Conservation (phyloP, 2,329 filamentous ascomycete species). For the Penicillium concentricum region DNA sequence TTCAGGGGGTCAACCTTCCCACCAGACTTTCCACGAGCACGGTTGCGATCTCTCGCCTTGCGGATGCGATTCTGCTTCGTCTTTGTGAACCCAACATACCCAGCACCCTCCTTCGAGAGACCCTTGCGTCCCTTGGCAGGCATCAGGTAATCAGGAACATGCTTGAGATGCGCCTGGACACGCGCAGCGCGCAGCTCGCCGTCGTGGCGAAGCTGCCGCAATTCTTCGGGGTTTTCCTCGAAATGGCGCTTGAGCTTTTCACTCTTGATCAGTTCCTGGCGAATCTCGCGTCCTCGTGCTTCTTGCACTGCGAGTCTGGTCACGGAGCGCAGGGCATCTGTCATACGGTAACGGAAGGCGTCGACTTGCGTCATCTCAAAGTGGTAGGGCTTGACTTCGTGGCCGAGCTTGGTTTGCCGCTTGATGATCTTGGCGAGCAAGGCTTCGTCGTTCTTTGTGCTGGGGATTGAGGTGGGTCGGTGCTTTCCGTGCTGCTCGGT, state of each 20-base stretch:
- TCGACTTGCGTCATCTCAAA: constrained; percentile 95
- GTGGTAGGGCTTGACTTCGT: constrained; percentile 83
- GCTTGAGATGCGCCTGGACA: constrained; percentile 84
- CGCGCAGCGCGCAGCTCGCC: constrained; percentile 79
- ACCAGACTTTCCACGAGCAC: constrained; percentile 42
- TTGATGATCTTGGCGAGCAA: constrained; percentile 76
- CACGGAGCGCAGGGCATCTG: constrained; percentile 84
- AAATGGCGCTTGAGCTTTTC: constrained; percentile 95
- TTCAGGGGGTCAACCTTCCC: constrained; percentile 81
- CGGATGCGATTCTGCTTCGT: constrained; percentile 51
- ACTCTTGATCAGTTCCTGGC: constrained; percentile 85
- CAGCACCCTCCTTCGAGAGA: constrained; percentile 64
- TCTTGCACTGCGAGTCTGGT: constrained; percentile 88
- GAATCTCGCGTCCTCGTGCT: constrained; percentile 81
- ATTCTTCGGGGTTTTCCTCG: constrained; percentile 90
- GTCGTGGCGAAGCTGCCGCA: constrained; percentile 86
- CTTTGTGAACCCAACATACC: constrained; percentile 69
- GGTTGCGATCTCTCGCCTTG: constrained; percentile 49
- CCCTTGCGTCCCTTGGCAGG: constrained; percentile 73
- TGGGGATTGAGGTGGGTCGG: constrained; percentile 74
- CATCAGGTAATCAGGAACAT: constrained; percentile 90
- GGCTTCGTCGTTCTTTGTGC: constrained; percentile 79
- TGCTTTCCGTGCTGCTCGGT: constrained; percentile 81
- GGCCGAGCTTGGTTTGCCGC: constrained; percentile 73
- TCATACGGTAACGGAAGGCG: constrained; percentile 91